These are phyloP conservation scores for Alectoria sarmentosa DNA, from an alignment of 495 filamentous ascomycete genomes.

Conservation along the genomic window DNA sequence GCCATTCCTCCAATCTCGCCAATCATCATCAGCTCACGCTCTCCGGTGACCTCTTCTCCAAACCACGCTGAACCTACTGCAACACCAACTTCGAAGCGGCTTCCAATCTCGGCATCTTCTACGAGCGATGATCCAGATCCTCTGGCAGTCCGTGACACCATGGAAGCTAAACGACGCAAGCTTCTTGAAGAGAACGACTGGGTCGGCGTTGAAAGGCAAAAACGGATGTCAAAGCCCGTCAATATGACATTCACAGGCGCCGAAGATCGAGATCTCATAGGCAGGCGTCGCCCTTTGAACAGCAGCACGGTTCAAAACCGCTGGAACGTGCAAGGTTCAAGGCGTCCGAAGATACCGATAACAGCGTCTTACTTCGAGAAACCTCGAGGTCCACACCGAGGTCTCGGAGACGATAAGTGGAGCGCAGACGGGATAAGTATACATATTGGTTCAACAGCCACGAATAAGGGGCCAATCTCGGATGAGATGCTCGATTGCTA, in stretches of 20 bases:
- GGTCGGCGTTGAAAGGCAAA: conserved; percentile 19
- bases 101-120: background rate
- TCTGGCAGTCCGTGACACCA: background rate
- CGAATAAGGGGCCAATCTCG: background rate
- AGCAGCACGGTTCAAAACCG: background rate
- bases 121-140: background rate
- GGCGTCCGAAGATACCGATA: background rate
- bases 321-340: background rate
- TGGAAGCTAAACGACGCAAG: conserved; percentile 22
- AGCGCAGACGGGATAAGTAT: conserved; percentile 8
- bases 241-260: conserved; percentile 21
- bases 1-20: conserved; percentile 11
- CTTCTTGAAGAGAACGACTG: conserved; percentile 24
- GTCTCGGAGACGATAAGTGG: background rate
- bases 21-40: conserved; percentile 12
- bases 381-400: background rate
- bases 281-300: conserved; percentile 22
- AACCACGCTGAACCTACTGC: background rate
- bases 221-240: conserved; percentile 15
- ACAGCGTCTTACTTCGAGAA: background rate
- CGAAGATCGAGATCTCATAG: conserved; percentile 24
- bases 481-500: conserved; percentile 16
- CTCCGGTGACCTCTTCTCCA: conserved; percentile 2
- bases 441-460: conserved; percentile 10
- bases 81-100: background rate